These are phyloP conservation scores for Eudorina sp. DNA, from an alignment of 139 green algal species.

Conservation along the genomic window DNA sequence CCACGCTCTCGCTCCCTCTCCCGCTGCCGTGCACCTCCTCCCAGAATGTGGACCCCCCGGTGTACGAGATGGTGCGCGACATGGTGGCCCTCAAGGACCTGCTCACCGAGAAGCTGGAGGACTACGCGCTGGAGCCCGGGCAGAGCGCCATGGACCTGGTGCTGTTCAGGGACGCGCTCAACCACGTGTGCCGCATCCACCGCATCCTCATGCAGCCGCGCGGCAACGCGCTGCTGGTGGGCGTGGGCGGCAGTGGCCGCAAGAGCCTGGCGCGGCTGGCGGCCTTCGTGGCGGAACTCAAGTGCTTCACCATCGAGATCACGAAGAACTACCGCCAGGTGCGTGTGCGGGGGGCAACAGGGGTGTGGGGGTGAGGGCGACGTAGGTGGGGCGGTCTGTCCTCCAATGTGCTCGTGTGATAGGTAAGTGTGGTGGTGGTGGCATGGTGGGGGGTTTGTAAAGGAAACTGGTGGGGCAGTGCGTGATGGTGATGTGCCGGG, in stretches of 20 bases:
- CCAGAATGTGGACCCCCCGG: slow-evolving; percentile 75
- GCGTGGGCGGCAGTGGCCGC: slow-evolving; percentile 86
- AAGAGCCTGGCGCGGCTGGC: slow-evolving; percentile 86
- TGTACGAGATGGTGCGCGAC: slow-evolving; percentile 85
- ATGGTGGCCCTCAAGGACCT: slow-evolving; percentile 77
- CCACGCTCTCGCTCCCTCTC: neutral
- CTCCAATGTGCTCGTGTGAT: too few species aligned
- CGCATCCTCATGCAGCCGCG: slow-evolving; percentile 85
- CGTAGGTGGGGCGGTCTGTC: too few species aligned
- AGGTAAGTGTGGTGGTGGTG: too few species aligned
- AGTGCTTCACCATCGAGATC: slow-evolving; percentile 89
- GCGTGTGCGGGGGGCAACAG: neutral
- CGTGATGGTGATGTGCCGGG: too few species aligned
- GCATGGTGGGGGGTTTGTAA: too few species aligned
- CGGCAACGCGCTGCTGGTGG: slow-evolving; percentile 89
- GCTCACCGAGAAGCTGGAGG: slow-evolving; percentile 84
- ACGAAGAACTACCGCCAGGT: slow-evolving; percentile 81
- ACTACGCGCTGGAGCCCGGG: slow-evolving; percentile 86
- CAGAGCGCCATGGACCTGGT: slow-evolving; percentile 85
- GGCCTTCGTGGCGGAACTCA: slow-evolving; percentile 84
- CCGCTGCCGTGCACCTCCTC: neutral
- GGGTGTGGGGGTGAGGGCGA: too few species aligned
- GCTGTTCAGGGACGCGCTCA: slow-evolving; percentile 88
- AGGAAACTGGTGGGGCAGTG: too few species aligned
- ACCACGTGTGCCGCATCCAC: slow-evolving; percentile 85